phyloP scores from a whole-genome alignment of 2,329 filamentous ascomycete species.

The Trichoderma polysporum region DNA sequence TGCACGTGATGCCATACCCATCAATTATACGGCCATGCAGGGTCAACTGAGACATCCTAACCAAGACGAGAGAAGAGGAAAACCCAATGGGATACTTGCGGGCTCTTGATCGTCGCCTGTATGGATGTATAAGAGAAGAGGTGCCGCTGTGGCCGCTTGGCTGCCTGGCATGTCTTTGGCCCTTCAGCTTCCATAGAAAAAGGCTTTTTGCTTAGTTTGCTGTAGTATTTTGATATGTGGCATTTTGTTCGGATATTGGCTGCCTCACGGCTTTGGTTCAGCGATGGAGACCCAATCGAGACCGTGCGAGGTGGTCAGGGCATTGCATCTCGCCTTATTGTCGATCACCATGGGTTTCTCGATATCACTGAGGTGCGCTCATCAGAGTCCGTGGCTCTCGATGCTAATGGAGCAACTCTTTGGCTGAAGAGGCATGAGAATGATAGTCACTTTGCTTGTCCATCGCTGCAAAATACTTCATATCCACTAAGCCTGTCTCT shows the following conservation, averaged over 20 bases:
- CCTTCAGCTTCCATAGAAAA: neutral
- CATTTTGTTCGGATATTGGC: constrained; percentile 10
- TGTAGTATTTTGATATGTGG: constrained; percentile 16
- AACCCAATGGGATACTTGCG: neutral
- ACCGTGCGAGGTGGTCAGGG: constrained; percentile 5
- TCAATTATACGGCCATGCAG: neutral
- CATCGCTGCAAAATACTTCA: neutral
- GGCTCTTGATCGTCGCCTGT: neutral
- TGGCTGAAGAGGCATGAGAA: neutral
- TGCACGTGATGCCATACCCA: neutral
- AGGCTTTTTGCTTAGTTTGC: neutral
- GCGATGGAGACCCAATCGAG: constrained; percentile 13
- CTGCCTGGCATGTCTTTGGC: neutral
- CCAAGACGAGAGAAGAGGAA: neutral
- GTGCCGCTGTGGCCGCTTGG: neutral
- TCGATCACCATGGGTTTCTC: constrained; percentile 14
- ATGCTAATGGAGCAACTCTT: constrained; percentile 16
- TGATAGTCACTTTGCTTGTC: neutral
- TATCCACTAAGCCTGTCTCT: constrained; percentile 6
- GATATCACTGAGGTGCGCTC: constrained; percentile 18
- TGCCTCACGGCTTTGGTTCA: constrained; percentile 16
- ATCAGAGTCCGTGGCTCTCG: neutral
- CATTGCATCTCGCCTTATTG: constrained; percentile 11
- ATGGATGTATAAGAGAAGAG: neutral
- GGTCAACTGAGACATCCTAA: constrained; percentile 8